A percentile compares a stretch with the other conserved stretches of the same genome.
Conservation (phyloP, 2,329 filamentous ascomycete genomes). For the Volutella citrinella region DNA sequence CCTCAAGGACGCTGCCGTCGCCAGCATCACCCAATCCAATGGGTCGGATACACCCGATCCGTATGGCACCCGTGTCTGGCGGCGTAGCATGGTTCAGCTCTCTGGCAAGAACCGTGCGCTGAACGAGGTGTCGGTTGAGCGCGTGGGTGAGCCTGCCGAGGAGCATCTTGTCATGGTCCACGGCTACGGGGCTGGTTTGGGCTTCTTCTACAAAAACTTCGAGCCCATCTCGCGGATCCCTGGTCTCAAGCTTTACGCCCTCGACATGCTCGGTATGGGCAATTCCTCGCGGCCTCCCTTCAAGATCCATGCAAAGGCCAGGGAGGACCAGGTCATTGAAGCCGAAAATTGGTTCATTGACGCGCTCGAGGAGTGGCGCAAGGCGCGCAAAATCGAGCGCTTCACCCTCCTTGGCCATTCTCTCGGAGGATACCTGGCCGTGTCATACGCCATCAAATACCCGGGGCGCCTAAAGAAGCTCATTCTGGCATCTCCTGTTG, state of each 20-base stretch:
- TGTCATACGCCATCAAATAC: slow-evolving; percentile 95
- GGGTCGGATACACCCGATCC: slow-evolving; percentile 62
- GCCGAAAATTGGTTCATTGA: slow-evolving; percentile 97
- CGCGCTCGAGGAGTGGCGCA: slow-evolving; percentile 92
- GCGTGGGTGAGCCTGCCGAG: slow-evolving; percentile 72
- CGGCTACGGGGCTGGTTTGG: slow-evolving; percentile 91
- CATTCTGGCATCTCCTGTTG: slow-evolving; percentile 90
- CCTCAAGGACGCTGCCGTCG: slow-evolving; percentile 70
- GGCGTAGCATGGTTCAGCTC: slow-evolving; percentile 78
- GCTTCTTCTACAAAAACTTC: slow-evolving; percentile 98
- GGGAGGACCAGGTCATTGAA: slow-evolving; percentile 76
- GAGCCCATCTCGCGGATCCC: slow-evolving; percentile 75
- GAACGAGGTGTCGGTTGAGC: slow-evolving; percentile 91
- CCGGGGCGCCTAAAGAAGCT: slow-evolving; percentile 93
- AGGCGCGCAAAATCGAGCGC: slow-evolving; percentile 81
- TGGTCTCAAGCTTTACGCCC: slow-evolving; percentile 86
- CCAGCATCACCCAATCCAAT: slow-evolving; percentile 53
- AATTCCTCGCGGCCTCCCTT: slow-evolving; percentile 82
- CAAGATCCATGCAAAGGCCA: slow-evolving; percentile 78
- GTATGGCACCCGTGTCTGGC: slow-evolving; percentile 81
- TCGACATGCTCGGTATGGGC: slow-evolving; percentile 96
- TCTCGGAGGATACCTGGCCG: slow-evolving; percentile 89
- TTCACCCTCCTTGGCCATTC: slow-evolving; percentile 94
- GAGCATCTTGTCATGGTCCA: slow-evolving; percentile 94
- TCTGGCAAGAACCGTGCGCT: slow-evolving; percentile 82